Percentiles rank a stretch among this genome's conserved stretches.
Conservation (phyloP, 2,329 filamentous ascomycete species). For the Aspergillaceae sp. region DNA sequence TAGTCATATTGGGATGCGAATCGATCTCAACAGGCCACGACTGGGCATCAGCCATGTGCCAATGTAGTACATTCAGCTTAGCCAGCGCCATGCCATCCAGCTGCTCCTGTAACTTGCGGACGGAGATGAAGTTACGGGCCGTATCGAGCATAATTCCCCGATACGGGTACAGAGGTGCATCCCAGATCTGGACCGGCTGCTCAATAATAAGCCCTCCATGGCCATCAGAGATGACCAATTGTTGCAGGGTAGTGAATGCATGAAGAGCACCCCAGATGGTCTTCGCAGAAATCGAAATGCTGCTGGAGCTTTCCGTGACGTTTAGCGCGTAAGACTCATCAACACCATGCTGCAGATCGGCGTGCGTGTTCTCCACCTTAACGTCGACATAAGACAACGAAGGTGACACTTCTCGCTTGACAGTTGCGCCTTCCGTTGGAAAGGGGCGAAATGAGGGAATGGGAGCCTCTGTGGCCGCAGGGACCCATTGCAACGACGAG, state of each 20-base stretch:
- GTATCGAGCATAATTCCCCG: constrained; percentile 50
- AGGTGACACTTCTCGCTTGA: constrained; percentile 21
- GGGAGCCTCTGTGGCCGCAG: constrained; percentile 45
- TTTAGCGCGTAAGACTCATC: constrained; percentile 49
- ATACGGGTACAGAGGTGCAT: constrained; percentile 45
- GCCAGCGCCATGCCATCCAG: constrained; percentile 48
- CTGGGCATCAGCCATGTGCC: constrained; percentile 49
- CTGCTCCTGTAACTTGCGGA: constrained; percentile 46
- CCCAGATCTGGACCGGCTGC: constrained; percentile 44
- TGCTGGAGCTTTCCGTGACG: constrained; percentile 31
- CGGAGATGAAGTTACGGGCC: constrained; percentile 47
- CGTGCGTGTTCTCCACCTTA: constrained; percentile 37
- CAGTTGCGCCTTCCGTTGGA: constrained; percentile 31
- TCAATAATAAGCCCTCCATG: constrained; percentile 41
- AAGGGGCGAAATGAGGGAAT: constrained; percentile 45
- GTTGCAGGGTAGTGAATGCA: constrained; percentile 50
- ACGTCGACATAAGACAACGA: constrained; percentile 39
- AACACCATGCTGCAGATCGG: constrained; percentile 47
- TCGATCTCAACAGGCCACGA: constrained; percentile 48
- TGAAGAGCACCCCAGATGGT: constrained; percentile 49
- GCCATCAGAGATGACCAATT: constrained; percentile 45
- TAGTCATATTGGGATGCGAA: constrained; percentile 44
- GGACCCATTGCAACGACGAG: constrained; percentile 45
- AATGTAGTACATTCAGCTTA: constrained; percentile 51
- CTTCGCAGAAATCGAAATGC: constrained; percentile 40